Conservation (phyloP, 1,284 basidiomycete species). For the Leccinum fallax region DNA sequence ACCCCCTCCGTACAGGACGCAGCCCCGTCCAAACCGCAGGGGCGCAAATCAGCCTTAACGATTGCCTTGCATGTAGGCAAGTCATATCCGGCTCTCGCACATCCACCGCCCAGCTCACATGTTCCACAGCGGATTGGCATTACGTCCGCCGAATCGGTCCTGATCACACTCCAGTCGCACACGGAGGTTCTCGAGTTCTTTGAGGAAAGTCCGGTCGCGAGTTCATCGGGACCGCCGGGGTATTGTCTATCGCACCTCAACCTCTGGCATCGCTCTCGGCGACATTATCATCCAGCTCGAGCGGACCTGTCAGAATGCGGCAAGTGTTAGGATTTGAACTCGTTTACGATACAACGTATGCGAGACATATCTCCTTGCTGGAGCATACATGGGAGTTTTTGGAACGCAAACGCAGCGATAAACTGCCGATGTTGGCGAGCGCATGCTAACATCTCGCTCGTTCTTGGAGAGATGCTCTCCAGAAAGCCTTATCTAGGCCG, state of each 20-base stretch:
- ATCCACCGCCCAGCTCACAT: conserved; percentile 9
- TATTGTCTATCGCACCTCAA: conserved; percentile 92
- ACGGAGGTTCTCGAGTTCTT: conserved; percentile 86
- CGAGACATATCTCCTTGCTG: conserved; percentile 81
- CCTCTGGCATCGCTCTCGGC: conserved; percentile 88
- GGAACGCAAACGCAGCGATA: conserved; percentile 57
- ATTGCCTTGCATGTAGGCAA: conserved; percentile 90
- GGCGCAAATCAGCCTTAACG: conserved; percentile 87
- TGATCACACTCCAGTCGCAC: conserved; percentile 97
- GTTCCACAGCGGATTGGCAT: conserved; percentile 81
- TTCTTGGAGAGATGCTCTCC: conserved; percentile 29
- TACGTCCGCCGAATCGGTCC: conserved; percentile 95
- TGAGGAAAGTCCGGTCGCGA: conserved; percentile 50
- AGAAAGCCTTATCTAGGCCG: conserved; percentile 37
- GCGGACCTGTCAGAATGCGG: conserved; percentile 52
- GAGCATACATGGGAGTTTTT: conserved; percentile 85
- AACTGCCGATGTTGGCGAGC: conserved; percentile 89
- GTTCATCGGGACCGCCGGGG: conserved; percentile 34
- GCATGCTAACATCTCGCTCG: conserved; percentile 55
- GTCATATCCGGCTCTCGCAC: conserved; percentile 23
- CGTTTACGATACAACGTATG: conserved; percentile 94
- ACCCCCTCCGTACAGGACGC: conserved; percentile 27
- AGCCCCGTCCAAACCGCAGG: conserved; percentile 29
- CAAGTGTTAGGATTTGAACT: conserved; percentile 67
- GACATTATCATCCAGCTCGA: conserved; percentile 54